Percentiles rank a stretch among this genome's conserved stretches.
Conservation (phyloP, 495 filamentous ascomycete species). For the Chaetomium fimeti region DNA sequence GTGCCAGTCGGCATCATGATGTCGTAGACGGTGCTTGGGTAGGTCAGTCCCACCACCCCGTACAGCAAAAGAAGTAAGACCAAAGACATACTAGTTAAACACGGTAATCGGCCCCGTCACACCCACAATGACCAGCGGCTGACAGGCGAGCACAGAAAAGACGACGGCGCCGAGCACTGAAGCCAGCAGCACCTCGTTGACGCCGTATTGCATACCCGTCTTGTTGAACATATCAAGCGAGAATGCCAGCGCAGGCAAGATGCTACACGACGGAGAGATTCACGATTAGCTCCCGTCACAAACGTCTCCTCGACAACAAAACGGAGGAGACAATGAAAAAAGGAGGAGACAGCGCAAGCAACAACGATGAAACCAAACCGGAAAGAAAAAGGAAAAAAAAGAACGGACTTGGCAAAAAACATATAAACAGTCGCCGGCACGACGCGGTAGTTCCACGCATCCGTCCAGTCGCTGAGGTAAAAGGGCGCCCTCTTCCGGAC, state of each 20-base stretch:
- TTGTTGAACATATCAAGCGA: constrained; percentile 83
- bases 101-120: constrained; percentile 88
- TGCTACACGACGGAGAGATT: constrained; percentile 47
- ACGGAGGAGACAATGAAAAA: too few species aligned
- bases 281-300: too few species aligned
- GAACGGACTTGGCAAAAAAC: constrained; percentile 81
- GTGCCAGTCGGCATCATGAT: constrained; percentile 67
- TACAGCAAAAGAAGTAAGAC: not conserved
- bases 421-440: constrained; percentile 81
- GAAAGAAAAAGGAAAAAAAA: not conserved
- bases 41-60: constrained; percentile 16
- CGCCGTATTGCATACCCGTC: constrained; percentile 74
- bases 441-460: constrained; percentile 83
- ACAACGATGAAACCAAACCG: not conserved
- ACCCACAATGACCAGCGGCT: constrained; percentile 83
- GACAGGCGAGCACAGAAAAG: constrained; percentile 70
- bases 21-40: constrained; percentile 67
- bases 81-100: constrained; percentile 65
- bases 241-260: constrained; percentile 78
- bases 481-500: constrained; percentile 68
- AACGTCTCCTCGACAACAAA: too few species aligned
- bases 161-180: constrained; percentile 77
- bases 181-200: constrained; percentile 79
- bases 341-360: too few species aligned
- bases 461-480: constrained; percentile 75